A percentile compares a stretch with the other conserved stretches of the same genome.
These are phyloP conservation scores for Tylopilus plumbeoviolaceoides DNA, from an alignment of 768 basidiomycete genomes.

Conservation along the genomic window DNA sequence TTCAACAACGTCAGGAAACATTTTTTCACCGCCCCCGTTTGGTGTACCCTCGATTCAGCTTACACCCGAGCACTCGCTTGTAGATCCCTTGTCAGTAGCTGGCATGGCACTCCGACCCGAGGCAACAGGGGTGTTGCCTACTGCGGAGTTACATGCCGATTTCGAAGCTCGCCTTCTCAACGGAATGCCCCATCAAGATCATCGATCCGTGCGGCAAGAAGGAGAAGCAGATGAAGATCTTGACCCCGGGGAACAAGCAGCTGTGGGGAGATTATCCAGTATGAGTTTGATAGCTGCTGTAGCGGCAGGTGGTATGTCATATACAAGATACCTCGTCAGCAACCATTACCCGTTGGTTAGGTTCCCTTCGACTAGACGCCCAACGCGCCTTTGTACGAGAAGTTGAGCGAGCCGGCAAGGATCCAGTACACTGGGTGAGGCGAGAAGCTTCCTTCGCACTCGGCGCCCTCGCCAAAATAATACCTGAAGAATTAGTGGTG, in stretches of 20 bases:
- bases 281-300: conserved; percentile 93
- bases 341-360: conserved; percentile 30
- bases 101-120: conserved; percentile 17
- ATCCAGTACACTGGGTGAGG: conserved; percentile 73
- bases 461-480: conserved; percentile 83
- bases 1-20: conserved; percentile 16
- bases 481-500: conserved; percentile 68
- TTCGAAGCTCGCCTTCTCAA: conserved; percentile 8
- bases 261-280: conserved; percentile 81
- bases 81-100: conserved; percentile 14
- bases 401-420: conserved; percentile 61
- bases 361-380: conserved; percentile 50
- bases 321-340: conserved; percentile 8
- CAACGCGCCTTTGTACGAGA: conserved; percentile 68
- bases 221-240: conserved; percentile 37
- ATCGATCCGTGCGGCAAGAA: conserved; percentile 13
- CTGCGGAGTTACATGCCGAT: conserved; percentile 5
- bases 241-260: conserved; percentile 61
- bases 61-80: conserved; percentile 9
- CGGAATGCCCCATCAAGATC: conserved; percentile 16
- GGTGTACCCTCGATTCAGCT: conserved; percentile 15
- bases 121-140: conserved; percentile 2
- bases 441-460: conserved; percentile 86
- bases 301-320: conserved; percentile 64
- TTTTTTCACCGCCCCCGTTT: conserved; percentile 7